Evolutionary conservation across 768 basidiomycete genomes (phyloP).

Genomic region (Phlegmacium glaucopus): DNA sequence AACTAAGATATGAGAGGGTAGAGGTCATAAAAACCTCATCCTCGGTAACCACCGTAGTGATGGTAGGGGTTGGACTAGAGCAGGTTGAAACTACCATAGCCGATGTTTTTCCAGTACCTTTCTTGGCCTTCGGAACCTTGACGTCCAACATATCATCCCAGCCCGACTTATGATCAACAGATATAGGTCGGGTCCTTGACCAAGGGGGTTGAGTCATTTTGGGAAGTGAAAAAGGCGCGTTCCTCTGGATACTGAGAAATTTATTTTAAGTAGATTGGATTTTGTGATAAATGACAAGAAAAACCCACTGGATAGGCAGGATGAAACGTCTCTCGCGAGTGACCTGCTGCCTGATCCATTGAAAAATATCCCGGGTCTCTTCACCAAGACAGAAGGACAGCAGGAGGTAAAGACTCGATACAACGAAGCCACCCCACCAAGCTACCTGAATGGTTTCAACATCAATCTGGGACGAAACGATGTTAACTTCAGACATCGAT

Average conservation of each 20-base stretch:
- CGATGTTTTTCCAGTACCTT: constrained; percentile 13
- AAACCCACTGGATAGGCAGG: constrained; percentile 13
- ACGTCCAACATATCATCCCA: constrained; percentile 47
- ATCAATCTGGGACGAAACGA: constrained; percentile 10
- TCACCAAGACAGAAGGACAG: constrained; percentile 36
- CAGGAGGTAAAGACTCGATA: constrained; percentile 37
- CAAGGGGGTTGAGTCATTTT: constrained; percentile 17
- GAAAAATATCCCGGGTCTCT: constrained; percentile 31
- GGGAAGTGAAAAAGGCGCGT: background rate
- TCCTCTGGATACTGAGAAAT: background rate
- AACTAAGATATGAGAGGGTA: constrained; percentile 43
- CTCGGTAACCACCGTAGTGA: constrained; percentile 19
- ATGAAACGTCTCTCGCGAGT: constrained; percentile 4
- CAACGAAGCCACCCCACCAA: constrained; percentile 40
- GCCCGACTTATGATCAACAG: constrained; percentile 41
- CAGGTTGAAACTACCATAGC: constrained; percentile 15
- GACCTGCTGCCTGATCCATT: constrained; percentile 26
- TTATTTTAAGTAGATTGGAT: background rate
- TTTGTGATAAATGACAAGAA: background rate
- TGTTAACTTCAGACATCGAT: constrained; percentile 3
- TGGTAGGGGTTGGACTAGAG: constrained; percentile 25
- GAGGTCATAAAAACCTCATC: constrained; percentile 41
- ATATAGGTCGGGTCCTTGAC: constrained; percentile 22
- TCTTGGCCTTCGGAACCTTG: constrained; percentile 25
- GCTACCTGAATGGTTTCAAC: constrained; percentile 22